A percentile compares a stretch with the other conserved stretches of the same genome.
These are phyloP conservation scores for Nymphaea thermarum DNA, from an alignment of 164 flowering plant species.

Conservation along the genomic window DNA sequence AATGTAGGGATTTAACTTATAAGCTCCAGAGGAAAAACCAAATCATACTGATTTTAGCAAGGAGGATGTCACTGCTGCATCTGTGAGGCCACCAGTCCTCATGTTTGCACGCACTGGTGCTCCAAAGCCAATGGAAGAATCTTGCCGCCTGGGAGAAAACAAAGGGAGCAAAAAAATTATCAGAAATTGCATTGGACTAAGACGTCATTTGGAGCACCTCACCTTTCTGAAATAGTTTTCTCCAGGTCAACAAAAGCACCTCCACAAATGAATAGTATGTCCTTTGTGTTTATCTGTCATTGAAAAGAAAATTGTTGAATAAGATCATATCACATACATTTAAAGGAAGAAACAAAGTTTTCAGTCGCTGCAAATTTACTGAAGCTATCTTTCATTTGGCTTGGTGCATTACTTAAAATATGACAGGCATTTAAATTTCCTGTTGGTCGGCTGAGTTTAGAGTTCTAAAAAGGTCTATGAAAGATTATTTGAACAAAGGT, in stretches of 20 bases:
- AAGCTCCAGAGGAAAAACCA: not conserved
- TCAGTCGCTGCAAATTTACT: not conserved
- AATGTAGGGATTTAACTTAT: not conserved
- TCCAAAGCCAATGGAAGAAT: conserved; percentile 98
- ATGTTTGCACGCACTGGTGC: conserved; percentile 98
- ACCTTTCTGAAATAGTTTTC: conserved; percentile 98
- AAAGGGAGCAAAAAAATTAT: not conserved
- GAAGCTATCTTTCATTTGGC: too few relatives aligned
- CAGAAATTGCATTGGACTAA: not conserved
- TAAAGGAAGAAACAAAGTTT: not conserved
- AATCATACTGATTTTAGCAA: conserved; percentile 68
- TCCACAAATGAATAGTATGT: conserved; percentile 96
- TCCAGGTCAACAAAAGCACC: conserved; percentile 97
- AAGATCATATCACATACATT: not conserved
- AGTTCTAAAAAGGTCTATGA: too few relatives aligned
- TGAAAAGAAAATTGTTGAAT: not conserved
- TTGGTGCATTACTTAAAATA: too few relatives aligned
- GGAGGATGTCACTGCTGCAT: conserved; percentile 71
- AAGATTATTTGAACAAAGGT: too few relatives aligned
- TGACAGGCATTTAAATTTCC: too few relatives aligned
- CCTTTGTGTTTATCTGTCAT: conserved; percentile 87
- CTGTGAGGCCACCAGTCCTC: conserved; percentile 61
- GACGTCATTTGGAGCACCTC: not conserved
- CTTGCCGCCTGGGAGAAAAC: conserved; percentile 58
- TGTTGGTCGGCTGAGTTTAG: too few relatives aligned